Evolutionary conservation across 352 stramenopile species (phyloP).

Genomic region (Phytophthora syringae): DNA sequence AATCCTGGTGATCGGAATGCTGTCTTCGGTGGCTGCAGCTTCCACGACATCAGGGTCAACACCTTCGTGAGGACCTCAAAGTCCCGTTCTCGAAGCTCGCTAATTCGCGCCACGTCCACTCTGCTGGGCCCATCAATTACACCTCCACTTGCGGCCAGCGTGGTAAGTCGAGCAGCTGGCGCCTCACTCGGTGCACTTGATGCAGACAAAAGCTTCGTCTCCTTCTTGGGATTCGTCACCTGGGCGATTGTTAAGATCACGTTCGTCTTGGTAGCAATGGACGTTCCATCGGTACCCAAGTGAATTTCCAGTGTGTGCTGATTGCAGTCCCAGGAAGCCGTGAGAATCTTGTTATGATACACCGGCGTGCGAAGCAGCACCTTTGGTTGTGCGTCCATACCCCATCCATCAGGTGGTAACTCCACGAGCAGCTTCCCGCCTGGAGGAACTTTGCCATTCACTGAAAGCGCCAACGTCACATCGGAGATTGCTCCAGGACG

Average conservation of each 20-base stretch:
- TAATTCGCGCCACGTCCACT: constrained; percentile 70
- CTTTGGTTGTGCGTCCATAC: constrained; percentile 55
- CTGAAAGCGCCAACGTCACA: constrained; percentile 60
- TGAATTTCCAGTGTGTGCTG: constrained; percentile 67
- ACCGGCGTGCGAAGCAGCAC: constrained; percentile 47
- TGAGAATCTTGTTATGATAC: constrained; percentile 39
- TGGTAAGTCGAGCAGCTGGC: constrained; percentile 52
- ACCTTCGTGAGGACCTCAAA: constrained; percentile 48
- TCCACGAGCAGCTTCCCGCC: constrained; percentile 60
- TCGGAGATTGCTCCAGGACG: constrained; percentile 53
- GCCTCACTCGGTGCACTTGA: constrained; percentile 1
- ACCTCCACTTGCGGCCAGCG: constrained; percentile 47
- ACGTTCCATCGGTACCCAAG: constrained; percentile 30
- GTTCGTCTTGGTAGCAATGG: constrained; percentile 39
- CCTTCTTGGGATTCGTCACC: constrained; percentile 62
- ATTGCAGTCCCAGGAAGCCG: constrained; percentile 46
- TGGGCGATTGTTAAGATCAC: constrained; percentile 48
- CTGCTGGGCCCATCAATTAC: constrained; percentile 68
- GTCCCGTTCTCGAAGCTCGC: constrained; percentile 64
- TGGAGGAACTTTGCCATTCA: constrained; percentile 43
- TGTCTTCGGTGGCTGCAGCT: constrained; percentile 15
- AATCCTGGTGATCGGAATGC: constrained; percentile 38
- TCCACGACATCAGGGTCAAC: constrained; percentile 34
- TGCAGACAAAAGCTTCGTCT: constrained; percentile 36
- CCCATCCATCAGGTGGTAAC: constrained; percentile 58